These are phyloP conservation scores for Panaeolus cyanescens DNA, from an alignment of 768 basidiomycete genomes.

Conservation along the genomic window DNA sequence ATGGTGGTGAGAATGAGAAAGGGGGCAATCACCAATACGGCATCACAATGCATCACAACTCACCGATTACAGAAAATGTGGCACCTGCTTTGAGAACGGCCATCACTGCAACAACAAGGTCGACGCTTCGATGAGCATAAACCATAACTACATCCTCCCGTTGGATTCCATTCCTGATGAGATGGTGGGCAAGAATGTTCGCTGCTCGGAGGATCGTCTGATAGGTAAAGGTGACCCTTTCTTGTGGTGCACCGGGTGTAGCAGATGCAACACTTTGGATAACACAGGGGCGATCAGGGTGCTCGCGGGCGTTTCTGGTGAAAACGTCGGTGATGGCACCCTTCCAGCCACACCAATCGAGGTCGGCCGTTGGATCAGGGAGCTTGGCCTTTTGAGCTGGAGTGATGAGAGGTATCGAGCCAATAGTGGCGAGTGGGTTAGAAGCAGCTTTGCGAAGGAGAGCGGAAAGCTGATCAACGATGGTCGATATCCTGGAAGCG, in stretches of 20 bases:
- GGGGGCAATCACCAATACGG: background rate
- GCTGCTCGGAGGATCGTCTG: conserved; percentile 78
- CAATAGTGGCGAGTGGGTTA: conserved; percentile 70
- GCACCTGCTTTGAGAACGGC: conserved; percentile 95
- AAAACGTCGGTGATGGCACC: conserved; percentile 97
- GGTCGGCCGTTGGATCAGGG: conserved; percentile 83
- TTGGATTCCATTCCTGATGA: conserved; percentile 83
- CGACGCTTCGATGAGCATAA: conserved; percentile 94
- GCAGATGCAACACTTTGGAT: conserved; percentile 68
- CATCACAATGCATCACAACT: conserved; percentile 28
- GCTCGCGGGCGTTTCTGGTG: conserved; percentile 76
- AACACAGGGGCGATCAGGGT: conserved; percentile 87
- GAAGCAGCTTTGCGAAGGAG: conserved; percentile 72
- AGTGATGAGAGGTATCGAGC: conserved; percentile 80
- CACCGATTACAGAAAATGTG: conserved; percentile 96
- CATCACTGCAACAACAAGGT: conserved; percentile 96
- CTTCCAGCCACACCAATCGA: conserved; percentile 97
- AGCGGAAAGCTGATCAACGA: conserved; percentile 84
- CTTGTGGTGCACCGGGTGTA: conserved; percentile 44
- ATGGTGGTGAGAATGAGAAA: conserved; percentile 5
- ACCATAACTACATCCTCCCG: conserved; percentile 98
- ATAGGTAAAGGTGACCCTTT: conserved; percentile 72
- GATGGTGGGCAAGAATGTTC: conserved; percentile 88
- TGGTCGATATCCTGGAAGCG: conserved; percentile 67
- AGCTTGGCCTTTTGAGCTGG: conserved; percentile 66